Conservation (phyloP, 192 early-diverging fungal species). For the Coemansia interrupta region DNA sequence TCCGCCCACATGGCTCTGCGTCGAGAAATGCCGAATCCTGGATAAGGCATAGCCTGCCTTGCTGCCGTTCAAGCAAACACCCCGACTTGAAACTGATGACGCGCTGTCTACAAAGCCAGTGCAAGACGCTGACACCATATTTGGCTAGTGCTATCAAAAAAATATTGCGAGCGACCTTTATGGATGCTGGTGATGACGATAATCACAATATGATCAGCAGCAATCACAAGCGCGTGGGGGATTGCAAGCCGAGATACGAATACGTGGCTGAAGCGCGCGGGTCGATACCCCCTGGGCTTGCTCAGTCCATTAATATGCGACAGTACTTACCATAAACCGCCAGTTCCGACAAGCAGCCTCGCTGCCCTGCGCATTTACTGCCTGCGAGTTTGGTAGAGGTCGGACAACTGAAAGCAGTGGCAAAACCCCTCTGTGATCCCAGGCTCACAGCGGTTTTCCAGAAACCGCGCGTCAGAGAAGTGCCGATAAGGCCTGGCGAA, state of each 20-base stretch:
- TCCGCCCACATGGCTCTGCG: slow-evolving; percentile 17
- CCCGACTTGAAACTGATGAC: not conserved
- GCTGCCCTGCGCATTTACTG: not conserved
- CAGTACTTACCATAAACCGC: not conserved
- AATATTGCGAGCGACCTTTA: no score
- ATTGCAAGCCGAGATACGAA: no score
- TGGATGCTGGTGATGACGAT: no score
- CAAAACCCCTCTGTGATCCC: slow-evolving; percentile 1
- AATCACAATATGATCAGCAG: no score
- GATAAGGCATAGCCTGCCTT: slow-evolving; percentile 1
- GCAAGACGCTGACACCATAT: no score
- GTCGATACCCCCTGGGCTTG: not conserved
- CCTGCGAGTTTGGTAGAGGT: not conserved
- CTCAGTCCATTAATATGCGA: no score
- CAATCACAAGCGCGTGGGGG: no score
- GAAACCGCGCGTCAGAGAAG: slow-evolving; percentile 9
- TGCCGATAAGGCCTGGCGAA: slow-evolving; percentile 12
- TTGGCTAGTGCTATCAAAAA: no score
- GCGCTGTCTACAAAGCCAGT: no score
- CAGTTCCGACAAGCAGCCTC: not conserved
- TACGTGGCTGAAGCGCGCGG: no score
- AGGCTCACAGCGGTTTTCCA: slow-evolving; percentile 4
- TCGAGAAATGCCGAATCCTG: slow-evolving; percentile 29
- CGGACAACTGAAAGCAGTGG: not conserved
- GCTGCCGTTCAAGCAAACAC: not conserved